Evolutionary conservation across 306 rosid species (phyloP), one percentile per base, ranked within the genome.

Genomic region (Hippophae gyantsensis): DNA sequence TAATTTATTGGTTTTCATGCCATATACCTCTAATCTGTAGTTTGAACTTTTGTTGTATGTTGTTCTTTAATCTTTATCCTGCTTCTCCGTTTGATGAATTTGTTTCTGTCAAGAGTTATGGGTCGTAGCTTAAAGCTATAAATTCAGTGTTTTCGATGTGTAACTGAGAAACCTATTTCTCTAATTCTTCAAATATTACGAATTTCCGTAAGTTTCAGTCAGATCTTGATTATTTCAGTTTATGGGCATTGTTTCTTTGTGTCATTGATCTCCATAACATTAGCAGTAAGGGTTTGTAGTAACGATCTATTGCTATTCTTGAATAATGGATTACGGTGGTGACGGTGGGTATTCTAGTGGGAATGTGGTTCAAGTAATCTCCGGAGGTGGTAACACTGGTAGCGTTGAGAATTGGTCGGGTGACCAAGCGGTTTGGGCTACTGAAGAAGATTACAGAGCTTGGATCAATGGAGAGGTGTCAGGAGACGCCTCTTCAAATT

Each of bases 351-450:
- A 18, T 53, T 53, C 57, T 13, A 55, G 63, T 9, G 75, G 86
- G 27, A 88, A 78, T 72, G 97, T 80, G 41, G 97, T 93, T 11
- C 99, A 93, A 61, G 83, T 86, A 51, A 66, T 88, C 75, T 52
- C 95, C 46, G 80, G 84, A 44, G 78, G 61, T 47, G 82, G 78
- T 32, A 32, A 32, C 38, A 32, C 38, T 9, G 69, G 60, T 58
- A 87, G 82, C 5, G 70, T 62, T 9, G 95, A 87, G 0, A 87
- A 69, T 68, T 92, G 99, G 99, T 62, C 89, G 0, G 57, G 62
- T 1, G 99, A 93, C 73, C 89, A 82, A 13, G 77, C 82, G 6
- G 89, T 82, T 59, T 93, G 99, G 99, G 99, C 99, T 1, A 93
- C 99, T 1, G 99, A 93, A 55, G 99, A 93, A 1, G 99, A 93